Evolutionary conservation across 805 yeast genomes (phyloP), one percentile per base, ranked within the genome.

Genomic region (Priceomyces medius): DNA sequence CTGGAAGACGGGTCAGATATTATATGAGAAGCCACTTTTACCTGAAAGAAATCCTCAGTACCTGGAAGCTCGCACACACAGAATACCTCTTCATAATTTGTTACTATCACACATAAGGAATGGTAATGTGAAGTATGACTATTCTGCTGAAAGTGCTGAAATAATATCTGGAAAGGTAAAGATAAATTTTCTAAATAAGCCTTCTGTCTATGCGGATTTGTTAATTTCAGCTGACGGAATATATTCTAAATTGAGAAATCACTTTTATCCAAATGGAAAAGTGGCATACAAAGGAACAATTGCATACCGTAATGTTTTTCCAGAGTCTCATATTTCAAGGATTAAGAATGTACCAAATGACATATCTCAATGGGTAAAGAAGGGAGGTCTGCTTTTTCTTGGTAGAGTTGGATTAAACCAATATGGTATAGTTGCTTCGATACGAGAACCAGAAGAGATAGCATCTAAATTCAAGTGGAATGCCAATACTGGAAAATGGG

Each of bases 61-160:
- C 14, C 32, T 40, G 28, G 42, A 40, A 34, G 42, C 42, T n/a
- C 34, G 42, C 21, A 40, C 42, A 9, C 42, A 40, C 26, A 16
- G 42, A 12, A 24, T 40, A 12, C 33, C 42, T 3, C 26, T 40
- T 12, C 38, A 31, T 19, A 28, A 24, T 7, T 45, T 38, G 55
- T 59, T 42, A 61, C 66, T 35, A 55, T 12, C n/a, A 58, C 14
- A 46, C 31, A 40, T 44, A 12, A 40, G 46, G 3, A 19, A 33
- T 4, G 45, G 40, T 2, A 14, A 36, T 9, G 37, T 46, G 16
- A 20, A 44, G 10, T 44, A 46, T 37, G 38, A 33, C 23, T 32
- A 43, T 31, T 17, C 19, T 12, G 46, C 34, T 3, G 8, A 21
- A 5, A 31, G 28, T 4, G 32, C 41, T 17, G 42, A 37, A 20